These are phyloP conservation scores for Lomentospora prolificans DNA, from an alignment of 2,329 filamentous ascomycete species.

Conservation along the genomic window DNA sequence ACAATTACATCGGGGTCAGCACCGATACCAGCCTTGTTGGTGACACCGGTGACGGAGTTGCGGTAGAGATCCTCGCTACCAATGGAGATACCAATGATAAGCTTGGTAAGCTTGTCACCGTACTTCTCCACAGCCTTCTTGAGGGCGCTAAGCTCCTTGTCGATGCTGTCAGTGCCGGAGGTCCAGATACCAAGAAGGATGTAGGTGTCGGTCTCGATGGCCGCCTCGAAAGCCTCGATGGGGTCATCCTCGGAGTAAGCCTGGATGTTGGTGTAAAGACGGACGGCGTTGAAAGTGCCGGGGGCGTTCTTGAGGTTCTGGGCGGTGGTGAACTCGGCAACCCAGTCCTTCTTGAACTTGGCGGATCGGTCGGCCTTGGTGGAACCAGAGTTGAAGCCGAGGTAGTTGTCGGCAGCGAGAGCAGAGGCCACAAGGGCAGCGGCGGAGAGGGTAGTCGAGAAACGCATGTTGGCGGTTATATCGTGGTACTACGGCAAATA, in stretches of 20 bases:
- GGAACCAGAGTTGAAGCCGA: conserved; percentile 68
- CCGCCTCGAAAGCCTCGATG: conserved; percentile 69
- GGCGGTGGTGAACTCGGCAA: conserved; percentile 59
- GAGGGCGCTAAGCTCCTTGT: conserved; percentile 66
- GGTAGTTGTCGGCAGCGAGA: conserved; percentile 26
- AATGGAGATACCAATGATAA: conserved; percentile 74
- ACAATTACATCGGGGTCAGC: conserved; percentile 51
- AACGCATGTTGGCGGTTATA: conserved; percentile 11
- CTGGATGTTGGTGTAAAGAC: conserved; percentile 64
- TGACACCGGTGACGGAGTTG: conserved; percentile 58
- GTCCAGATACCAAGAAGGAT: conserved; percentile 80
- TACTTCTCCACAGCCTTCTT: conserved; percentile 59
- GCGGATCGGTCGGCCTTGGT: conserved; percentile 48
- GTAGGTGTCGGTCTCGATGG: conserved; percentile 67
- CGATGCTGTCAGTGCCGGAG: conserved; percentile 53
- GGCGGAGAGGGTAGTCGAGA: conserved; percentile 10
- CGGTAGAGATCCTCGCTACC: conserved; percentile 84
- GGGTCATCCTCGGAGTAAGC: conserved; percentile 45
- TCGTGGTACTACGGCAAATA: not conserved
- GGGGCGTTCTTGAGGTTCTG: conserved; percentile 52
- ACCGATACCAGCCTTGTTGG: conserved; percentile 53
- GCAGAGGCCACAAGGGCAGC: conserved; percentile 9
- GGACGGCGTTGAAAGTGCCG: conserved; percentile 55
- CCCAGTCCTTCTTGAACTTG: conserved; percentile 56
- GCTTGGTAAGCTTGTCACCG: conserved; percentile 51